These are phyloP conservation scores for Chlorella sp. DNA, from an alignment of 139 green algal species.

Conservation along the genomic window DNA sequence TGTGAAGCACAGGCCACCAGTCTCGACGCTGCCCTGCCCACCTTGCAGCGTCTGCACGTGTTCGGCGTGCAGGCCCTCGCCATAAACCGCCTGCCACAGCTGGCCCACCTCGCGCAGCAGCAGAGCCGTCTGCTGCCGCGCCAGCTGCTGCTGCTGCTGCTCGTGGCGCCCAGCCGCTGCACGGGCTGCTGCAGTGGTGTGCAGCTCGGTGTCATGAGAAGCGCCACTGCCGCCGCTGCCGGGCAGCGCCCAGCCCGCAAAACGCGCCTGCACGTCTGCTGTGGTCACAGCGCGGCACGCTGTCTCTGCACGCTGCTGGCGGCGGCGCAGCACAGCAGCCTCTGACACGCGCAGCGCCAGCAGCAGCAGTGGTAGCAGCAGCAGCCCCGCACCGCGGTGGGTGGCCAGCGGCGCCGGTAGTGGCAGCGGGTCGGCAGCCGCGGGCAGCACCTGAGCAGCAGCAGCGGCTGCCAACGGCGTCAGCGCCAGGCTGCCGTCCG, in stretches of 20 bases:
- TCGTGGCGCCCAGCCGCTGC: not conserved
- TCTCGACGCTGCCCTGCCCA: not conserved
- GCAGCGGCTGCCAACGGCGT: not conserved
- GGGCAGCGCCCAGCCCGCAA: not conserved
- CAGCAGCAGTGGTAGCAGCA: not conserved
- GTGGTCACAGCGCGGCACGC: not conserved
- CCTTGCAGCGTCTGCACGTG: not conserved
- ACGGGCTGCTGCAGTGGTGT: too few relatives aligned
- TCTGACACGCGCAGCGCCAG: slow-evolving; percentile 5
- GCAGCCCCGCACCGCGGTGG: not conserved
- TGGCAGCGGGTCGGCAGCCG: slow-evolving; percentile 3
- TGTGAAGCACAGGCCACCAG: too few relatives aligned
- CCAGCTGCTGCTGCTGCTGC: not conserved
- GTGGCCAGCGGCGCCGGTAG: not conserved
- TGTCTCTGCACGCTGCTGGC: not conserved
- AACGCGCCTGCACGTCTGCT: slow-evolving; percentile 4
- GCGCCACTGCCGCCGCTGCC: not conserved
- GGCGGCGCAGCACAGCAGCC: not conserved
- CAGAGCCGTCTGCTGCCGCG: not conserved
- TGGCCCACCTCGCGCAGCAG: not conserved
- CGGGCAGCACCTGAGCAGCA: not conserved
- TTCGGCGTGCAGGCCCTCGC: not conserved
- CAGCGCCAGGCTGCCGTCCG: not conserved
- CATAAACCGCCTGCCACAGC: slow-evolving; percentile 18
- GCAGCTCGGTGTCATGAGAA: not conserved